These are phyloP conservation scores for Quercus berberidifolia DNA, from an alignment of 306 rosid species.

Conservation along the genomic window DNA sequence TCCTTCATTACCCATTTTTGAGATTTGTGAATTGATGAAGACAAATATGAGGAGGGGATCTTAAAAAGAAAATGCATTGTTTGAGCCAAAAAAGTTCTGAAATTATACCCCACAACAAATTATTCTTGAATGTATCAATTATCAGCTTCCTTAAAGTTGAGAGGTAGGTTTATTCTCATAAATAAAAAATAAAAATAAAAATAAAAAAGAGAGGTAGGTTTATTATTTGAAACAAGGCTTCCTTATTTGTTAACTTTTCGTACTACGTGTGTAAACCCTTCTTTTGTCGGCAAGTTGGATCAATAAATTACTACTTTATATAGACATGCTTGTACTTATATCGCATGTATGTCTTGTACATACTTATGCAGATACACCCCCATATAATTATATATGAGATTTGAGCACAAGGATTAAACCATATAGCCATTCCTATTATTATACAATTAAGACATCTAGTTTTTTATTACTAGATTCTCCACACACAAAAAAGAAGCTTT, in stretches of 20 bases:
- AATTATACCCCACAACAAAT: conserved; percentile 28
- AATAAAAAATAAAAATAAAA: no score
- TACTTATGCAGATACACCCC: not conserved
- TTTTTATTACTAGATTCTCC: no score
- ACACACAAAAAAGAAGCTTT: no score
- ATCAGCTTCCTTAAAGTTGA: conserved; percentile 31
- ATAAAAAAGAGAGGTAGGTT: conserved; percentile 5
- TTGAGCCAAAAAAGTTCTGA: conserved; percentile 34
- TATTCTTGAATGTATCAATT: conserved; percentile 34
- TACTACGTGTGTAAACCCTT: not conserved
- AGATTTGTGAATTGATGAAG: not conserved
- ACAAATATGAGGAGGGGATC: conserved; percentile 22
- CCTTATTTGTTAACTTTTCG: conserved; percentile 28
- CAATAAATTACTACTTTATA: not conserved
- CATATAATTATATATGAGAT: not conserved
- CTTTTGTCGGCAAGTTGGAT: not conserved
- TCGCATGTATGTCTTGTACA: not conserved
- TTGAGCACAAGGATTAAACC: not conserved
- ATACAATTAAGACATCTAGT: no score
- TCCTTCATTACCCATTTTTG: conserved; percentile 1
- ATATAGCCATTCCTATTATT: no score
- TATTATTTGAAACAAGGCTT: conserved; percentile 35
- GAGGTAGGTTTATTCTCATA: conserved; percentile 10
- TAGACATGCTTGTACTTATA: not conserved
- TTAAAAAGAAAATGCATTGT: conserved; percentile 33